Evolutionary conservation across 495 filamentous ascomycete genomes (phyloP), one percentile per base, ranked within the genome.

Genomic region (Tuber brumale): DNA sequence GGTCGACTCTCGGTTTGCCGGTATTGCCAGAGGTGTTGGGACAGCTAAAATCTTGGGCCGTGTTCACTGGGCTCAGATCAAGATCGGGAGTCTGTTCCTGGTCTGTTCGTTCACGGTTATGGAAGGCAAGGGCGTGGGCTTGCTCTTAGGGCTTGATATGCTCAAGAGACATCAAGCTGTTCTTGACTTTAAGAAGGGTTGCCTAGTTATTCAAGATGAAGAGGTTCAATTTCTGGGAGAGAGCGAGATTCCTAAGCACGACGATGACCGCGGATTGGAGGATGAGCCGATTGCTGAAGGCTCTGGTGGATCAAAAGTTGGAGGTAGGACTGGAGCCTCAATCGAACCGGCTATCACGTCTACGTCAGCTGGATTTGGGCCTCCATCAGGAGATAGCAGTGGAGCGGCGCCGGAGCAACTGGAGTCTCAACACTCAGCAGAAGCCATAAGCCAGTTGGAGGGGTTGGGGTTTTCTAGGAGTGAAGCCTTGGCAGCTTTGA

Each of bases 71-170:
- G 95, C 96, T 21, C 92, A 92, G 84, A 95, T 98, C 83, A 93
- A 92, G 85, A 97, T 99, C 78, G 96, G 95, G 27, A 88, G 88
- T 48, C 89, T 94, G 81, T 94, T 93, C 82, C 88, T 99, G 72
- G 90, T 94, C 0, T 97, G 94, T 86, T 92, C 92, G 71, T 99
- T 99, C 85, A 98, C 96, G n/a, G 95, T 99, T 78, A 97, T 99
- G 95, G 95, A 99, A 85, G 95, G 95, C 48, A 99, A 98, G 84
- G 90, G 92, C 75, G 95, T 98, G n/a, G 95, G 98, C 81, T 86
- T 99, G 18, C 88, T 99, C 12, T 87, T 99, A 18, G 95, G 95
- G 9, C 86, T 99, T 70, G 95, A 99, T 83, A 99, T 99, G 92
- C 86, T 98, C 72, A 97, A 94, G 84, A 89, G 96, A 44, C 93